These are phyloP conservation scores for Ascochyta fabae DNA, from an alignment of 2,329 filamentous ascomycete genomes.

Conservation along the genomic window DNA sequence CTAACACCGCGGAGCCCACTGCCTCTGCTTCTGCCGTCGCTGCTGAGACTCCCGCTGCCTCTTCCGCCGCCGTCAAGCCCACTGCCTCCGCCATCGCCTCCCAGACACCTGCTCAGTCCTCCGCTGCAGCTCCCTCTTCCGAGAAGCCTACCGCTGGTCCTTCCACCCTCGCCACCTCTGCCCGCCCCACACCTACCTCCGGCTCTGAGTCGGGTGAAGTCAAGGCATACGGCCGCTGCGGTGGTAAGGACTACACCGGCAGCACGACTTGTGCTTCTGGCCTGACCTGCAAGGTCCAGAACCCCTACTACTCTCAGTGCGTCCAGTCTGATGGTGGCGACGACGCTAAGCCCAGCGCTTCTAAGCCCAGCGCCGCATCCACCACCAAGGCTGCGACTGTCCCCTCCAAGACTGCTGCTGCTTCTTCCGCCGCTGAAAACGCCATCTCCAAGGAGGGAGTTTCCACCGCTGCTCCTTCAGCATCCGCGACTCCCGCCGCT, in stretches of 20 bases:
- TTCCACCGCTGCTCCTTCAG: background rate
- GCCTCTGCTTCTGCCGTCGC: slow-evolving; percentile 8
- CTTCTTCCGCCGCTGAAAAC: background rate
- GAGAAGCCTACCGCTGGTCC: slow-evolving; percentile 7
- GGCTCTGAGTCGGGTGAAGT: slow-evolving; percentile 23
- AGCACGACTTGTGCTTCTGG: slow-evolving; percentile 49
- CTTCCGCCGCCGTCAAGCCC: slow-evolving; percentile 5
- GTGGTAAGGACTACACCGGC: slow-evolving; percentile 52
- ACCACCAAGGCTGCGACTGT: slow-evolving; percentile 5
- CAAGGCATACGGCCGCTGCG: slow-evolving; percentile 50
- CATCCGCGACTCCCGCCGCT: slow-evolving; percentile 8
- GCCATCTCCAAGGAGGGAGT: slow-evolving; percentile 6
- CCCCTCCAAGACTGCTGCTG: background rate
- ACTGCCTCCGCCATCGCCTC: background rate
- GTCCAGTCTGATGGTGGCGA: slow-evolving; percentile 23
- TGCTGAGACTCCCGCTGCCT: background rate
- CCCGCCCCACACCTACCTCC: slow-evolving; percentile 28
- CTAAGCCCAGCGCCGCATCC: slow-evolving; percentile 8
- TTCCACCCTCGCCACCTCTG: slow-evolving; percentile 31
- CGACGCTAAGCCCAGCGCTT: slow-evolving; percentile 18
- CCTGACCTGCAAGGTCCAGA: slow-evolving; percentile 48
- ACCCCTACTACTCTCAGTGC: slow-evolving; percentile 58
- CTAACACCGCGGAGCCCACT: slow-evolving; percentile 9
- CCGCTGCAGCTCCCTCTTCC: slow-evolving; percentile 11
- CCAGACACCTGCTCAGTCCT: background rate